A percentile compares a stretch with the other conserved stretches of the same genome.
These are phyloP conservation scores for Trametopsis cervina DNA, from an alignment of 768 basidiomycete genomes.

Conservation along the genomic window DNA sequence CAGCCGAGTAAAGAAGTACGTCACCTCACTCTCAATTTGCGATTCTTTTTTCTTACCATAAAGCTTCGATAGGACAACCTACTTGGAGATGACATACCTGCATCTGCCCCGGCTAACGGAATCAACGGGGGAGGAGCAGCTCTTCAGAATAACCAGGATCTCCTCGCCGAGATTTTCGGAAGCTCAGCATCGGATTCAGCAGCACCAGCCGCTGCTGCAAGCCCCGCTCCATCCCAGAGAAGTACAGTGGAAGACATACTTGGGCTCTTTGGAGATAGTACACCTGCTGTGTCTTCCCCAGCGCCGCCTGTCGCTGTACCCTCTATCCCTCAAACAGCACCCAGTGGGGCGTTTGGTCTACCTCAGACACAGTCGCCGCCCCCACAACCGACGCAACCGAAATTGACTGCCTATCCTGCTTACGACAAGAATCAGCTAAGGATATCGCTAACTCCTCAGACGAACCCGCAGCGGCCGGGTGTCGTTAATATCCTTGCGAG, in stretches of 20 bases:
- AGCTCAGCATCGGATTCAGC: conserved; percentile 30
- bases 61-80: conserved; percentile 57
- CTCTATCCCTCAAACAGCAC: conserved; percentile 2
- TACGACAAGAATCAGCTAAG: conserved; percentile 90
- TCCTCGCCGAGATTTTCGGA: conserved; percentile 92
- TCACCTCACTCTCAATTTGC: conserved; percentile 1
- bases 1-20: conserved; percentile 66
- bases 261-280: conserved; percentile 54
- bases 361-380: conserved; percentile 32
- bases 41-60: not conserved
- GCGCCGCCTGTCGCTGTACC: conserved; percentile 13
- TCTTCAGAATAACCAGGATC: conserved; percentile 67
- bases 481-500: conserved; percentile 85
- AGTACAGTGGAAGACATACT: conserved; percentile 85
- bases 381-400: conserved; percentile 37
- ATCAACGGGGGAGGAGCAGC: conserved; percentile 27
- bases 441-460: conserved; percentile 86
- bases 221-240: conserved; percentile 39
- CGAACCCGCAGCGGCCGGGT: conserved; percentile 73
- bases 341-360: conserved; percentile 29
- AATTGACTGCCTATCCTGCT: conserved; percentile 69
- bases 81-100: conserved; percentile 66
- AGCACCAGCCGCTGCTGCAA: conserved; percentile 27
- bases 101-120: conserved; percentile 31
- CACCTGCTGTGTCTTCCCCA: conserved; percentile 18